phyloP scores from a whole-genome alignment of 257 asterid species.

The Jaltomata sinuosa region DNA sequence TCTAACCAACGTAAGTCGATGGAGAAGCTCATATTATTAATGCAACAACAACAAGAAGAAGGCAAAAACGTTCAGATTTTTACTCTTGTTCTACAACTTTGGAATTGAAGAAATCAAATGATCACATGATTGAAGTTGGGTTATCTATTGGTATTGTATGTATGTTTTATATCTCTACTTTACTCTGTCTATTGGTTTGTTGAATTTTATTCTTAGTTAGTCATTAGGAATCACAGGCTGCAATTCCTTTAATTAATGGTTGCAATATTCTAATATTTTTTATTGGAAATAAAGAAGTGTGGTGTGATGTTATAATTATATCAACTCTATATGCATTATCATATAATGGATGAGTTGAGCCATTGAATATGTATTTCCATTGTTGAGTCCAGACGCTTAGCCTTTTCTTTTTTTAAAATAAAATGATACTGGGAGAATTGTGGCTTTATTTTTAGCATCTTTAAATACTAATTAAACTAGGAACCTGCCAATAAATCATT shows the following conservation, averaged over 20 bases:
- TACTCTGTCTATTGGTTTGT: not conserved
- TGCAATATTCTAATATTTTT: not conserved
- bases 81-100: not conserved
- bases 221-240: not conserved
- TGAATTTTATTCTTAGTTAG: not conserved
- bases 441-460: too few relatives aligned
- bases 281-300: not conserved
- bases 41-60: not conserved
- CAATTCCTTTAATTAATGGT: not conserved
- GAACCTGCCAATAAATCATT: not conserved
- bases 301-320: not conserved
- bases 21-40: not conserved
- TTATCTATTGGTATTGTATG: not conserved
- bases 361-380: not conserved
- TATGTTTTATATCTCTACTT: not conserved
- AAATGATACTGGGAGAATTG: too few relatives aligned
- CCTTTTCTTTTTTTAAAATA: too few relatives aligned
- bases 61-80: not conserved
- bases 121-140: accelerated
- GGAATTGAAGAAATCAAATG: not conserved
- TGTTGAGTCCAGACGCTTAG: not conserved
- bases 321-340: not conserved
- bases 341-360: not conserved
- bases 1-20: not conserved
- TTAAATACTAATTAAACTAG: too few relatives aligned